Percentiles rank a stretch among this genome's conserved stretches.
Conservation (phyloP, 2,329 filamentous ascomycete genomes). For the Septoria linicola region DNA sequence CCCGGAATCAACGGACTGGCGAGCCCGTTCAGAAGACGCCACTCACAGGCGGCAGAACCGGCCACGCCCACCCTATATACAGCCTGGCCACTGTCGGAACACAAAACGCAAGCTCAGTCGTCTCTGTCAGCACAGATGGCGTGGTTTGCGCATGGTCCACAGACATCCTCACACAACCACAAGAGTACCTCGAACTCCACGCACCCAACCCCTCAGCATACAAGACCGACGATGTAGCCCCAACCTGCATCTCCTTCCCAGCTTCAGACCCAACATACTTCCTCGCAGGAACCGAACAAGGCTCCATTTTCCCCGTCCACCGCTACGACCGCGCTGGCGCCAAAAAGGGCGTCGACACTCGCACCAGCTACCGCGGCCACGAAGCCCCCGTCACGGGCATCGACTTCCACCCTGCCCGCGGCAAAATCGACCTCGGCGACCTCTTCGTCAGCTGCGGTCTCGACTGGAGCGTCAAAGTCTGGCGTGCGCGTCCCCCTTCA, state of each 20-base stretch:
- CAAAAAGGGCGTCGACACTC: slow-evolving; percentile 89
- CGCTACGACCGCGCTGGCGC: slow-evolving; percentile 95
- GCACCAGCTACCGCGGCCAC: slow-evolving; percentile 85
- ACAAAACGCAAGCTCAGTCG: slow-evolving; percentile 97
- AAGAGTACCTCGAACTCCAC: slow-evolving; percentile 86
- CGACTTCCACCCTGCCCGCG: slow-evolving; percentile 89
- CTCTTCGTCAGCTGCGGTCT: slow-evolving; percentile 87
- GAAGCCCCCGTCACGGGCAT: slow-evolving; percentile 93
- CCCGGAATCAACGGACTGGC: slow-evolving; percentile 62
- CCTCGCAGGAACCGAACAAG: slow-evolving; percentile 94
- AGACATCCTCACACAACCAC: slow-evolving; percentile 95
- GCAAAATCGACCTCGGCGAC: slow-evolving; percentile 90
- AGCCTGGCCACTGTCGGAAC: slow-evolving; percentile 94
- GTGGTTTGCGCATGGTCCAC: slow-evolving; percentile 97
- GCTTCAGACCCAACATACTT: slow-evolving; percentile 96
- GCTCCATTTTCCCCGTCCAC: slow-evolving; percentile 93
- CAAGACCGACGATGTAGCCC: slow-evolving; percentile 83
- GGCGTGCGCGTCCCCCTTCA: slow-evolving; percentile 84
- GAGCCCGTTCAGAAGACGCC: slow-evolving; percentile 92
- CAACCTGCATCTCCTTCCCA: slow-evolving; percentile 92
- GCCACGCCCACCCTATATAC: slow-evolving; percentile 96
- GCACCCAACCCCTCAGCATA: slow-evolving; percentile 74
- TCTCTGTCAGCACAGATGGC: slow-evolving; percentile 94
- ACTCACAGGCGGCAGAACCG: slow-evolving; percentile 72
- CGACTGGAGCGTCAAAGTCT: slow-evolving; percentile 96